Conservation (phyloP, 2,329 filamentous ascomycete genomes). For the Botrytis cinerea region DNA sequence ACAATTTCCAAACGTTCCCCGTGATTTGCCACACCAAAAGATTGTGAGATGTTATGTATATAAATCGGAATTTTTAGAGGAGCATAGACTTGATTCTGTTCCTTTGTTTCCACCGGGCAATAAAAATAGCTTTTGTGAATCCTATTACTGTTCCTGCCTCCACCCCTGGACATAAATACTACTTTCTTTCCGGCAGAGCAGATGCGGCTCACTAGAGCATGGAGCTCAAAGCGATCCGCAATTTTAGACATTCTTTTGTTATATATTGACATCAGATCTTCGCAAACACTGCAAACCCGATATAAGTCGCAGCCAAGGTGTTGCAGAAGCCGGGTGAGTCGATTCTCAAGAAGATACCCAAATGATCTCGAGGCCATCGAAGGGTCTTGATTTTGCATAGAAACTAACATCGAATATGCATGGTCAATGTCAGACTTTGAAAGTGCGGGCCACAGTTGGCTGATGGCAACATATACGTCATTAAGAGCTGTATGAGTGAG, state of each 20-base stretch:
- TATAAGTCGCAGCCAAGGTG: not conserved
- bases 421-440: accelerated
- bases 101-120: not conserved
- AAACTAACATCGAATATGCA: accelerated
- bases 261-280: not conserved
- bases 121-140: not conserved
- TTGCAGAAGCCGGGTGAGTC: not conserved
- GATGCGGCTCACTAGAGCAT: not conserved
- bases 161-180: not conserved
- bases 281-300: not conserved
- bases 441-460: not conserved
- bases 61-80: not conserved
- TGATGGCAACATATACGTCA: not conserved
- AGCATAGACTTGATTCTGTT: not conserved
- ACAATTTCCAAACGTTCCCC: not conserved
- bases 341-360: not conserved
- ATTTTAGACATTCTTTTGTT: not conserved
- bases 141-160: not conserved
- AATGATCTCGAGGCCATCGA: not conserved
- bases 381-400: not conserved
- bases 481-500: not conserved
- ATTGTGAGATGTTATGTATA: not conserved
- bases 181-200: not conserved
- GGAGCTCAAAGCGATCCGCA: not conserved
- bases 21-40: accelerated